Evolutionary conservation across 2,329 filamentous ascomycete genomes (phyloP), one percentile per base, ranked within the genome.

Genomic region (Ascochyta fabae): DNA sequence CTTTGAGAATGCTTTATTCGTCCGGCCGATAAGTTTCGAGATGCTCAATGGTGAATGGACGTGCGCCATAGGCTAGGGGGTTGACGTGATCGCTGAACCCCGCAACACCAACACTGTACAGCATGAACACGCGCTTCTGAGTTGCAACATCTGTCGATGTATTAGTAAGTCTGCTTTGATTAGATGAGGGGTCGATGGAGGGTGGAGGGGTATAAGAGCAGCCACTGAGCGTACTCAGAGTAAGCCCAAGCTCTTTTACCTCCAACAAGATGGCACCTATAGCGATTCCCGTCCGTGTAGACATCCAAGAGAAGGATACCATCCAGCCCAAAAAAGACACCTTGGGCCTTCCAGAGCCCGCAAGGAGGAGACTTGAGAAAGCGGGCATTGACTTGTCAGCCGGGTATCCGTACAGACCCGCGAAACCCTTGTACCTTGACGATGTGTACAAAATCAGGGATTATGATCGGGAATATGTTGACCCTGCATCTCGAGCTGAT

Each of bases 371-470:
- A 4, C 79, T 91, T 0, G 83, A 86, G 62, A 90, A 88, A 58
- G 87, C 86, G 0, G 88, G 86, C 1, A 82, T 91, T 48, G 87
- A 92, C 67, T 78, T 91, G 2, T 88, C 86, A 0, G 76, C 84
- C 1, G 89, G 88, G 0, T 91, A 91, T 61, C 89, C 89, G 0
- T 90, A 91, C 64, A 84, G 88, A 0, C 88, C 88, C 1, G 82
- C 85, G 0, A 81, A 81, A 43, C 88, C 89, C 0, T 76, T 91
- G 1, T 91, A 86, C 62, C 77, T 91, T 0, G 85, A 92, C 53
- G 88, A 91, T 61, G 86, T 88, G 3, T 85, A 85, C 73, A 84
- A 84, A 43, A 88, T 92, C 67, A 79, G 88, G 16, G 79, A 84
- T 70, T 68, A 69, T 36, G 67, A 70, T 46, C 65, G 66, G 66